phyloP scores from a whole-genome alignment of 169 alveolate genomes.

The Cryptosporidium sp. region DNA sequence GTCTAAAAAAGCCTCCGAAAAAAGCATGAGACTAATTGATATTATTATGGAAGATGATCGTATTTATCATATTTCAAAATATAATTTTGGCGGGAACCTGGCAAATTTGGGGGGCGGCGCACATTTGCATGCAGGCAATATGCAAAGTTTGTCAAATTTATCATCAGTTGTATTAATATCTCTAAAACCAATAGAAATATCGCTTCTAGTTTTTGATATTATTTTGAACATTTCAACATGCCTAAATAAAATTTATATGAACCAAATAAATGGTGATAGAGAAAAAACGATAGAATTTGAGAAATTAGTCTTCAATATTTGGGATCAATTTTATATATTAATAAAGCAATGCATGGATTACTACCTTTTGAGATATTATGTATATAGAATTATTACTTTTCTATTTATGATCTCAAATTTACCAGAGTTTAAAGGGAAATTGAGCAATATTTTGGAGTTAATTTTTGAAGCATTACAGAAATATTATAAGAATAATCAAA shows the following conservation, averaged over 20 bases:
- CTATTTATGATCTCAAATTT: conserved; percentile 31
- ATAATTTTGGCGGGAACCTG: conserved; percentile 2
- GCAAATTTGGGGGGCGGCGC: background rate
- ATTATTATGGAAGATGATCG: conserved; percentile 73
- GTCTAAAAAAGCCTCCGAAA: conserved; percentile 17
- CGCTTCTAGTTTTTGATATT: conserved; percentile 36
- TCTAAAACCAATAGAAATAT: conserved; percentile 46
- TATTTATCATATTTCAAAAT: conserved; percentile 49
- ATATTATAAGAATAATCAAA: conserved; percentile 26
- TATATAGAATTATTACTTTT: conserved; percentile 39
- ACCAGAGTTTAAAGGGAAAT: background rate
- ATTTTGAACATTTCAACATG: conserved; percentile 37
- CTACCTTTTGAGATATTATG: conserved; percentile 32
- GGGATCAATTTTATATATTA: conserved; percentile 39
- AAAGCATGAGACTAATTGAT: conserved; percentile 38
- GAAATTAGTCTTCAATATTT: background rate
- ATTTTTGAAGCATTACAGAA: conserved; percentile 27
- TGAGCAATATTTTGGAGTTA: conserved; percentile 16
- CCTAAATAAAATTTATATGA: conserved; percentile 1
- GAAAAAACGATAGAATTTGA: conserved; percentile 17
- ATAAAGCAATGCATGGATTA: conserved; percentile 52
- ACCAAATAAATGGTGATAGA: background rate
- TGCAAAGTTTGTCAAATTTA: conserved; percentile 22
- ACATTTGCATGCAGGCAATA: conserved; percentile 8
- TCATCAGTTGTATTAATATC: conserved; percentile 48